Evolutionary conservation across 768 basidiomycete species (phyloP).

Genomic region (Paxillus rubicundulus): DNA sequence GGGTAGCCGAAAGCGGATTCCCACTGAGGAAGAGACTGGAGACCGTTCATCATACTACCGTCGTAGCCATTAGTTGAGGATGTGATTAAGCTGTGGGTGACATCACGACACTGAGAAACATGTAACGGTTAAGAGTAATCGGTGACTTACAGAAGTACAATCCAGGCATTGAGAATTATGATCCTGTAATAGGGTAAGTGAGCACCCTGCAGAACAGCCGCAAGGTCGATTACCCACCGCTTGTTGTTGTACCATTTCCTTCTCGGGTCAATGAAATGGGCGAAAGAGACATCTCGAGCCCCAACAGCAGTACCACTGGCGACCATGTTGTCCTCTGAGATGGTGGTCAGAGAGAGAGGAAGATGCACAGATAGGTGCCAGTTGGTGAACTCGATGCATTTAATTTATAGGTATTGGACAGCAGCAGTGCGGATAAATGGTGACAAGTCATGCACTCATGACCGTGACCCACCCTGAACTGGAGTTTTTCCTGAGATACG

Average conservation of each 20-base stretch:
- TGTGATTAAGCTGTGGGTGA: conserved; percentile 55
- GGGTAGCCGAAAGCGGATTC: conserved; percentile 58
- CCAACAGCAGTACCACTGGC: conserved; percentile 45
- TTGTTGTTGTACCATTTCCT: conserved; percentile 78
- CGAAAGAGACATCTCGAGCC: conserved; percentile 36
- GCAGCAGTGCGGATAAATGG: too few relatives aligned
- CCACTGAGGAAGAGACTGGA: conserved; percentile 70
- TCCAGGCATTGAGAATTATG: conserved; percentile 59
- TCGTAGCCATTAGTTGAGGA: conserved; percentile 77
- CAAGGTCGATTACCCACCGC: conserved; percentile 40
- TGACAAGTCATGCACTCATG: too few relatives aligned
- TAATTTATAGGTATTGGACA: conserved; percentile 9
- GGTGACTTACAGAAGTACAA: conserved; percentile 54
- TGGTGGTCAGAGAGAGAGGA: conserved; percentile 4
- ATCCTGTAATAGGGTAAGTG: conserved; percentile 29
- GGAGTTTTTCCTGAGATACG: too few relatives aligned
- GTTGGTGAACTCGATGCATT: neutral
- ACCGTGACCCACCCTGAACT: too few relatives aligned
- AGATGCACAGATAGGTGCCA: conserved; percentile 27
- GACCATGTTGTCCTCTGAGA: conserved; percentile 42
- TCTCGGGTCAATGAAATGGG: conserved; percentile 59
- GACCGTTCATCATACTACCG: conserved; percentile 78
- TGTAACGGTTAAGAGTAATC: neutral
- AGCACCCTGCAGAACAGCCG: neutral
- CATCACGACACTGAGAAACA: conserved; percentile 1